Conservation (phyloP, 2,329 filamentous ascomycete species). For the Fusarium citri region DNA sequence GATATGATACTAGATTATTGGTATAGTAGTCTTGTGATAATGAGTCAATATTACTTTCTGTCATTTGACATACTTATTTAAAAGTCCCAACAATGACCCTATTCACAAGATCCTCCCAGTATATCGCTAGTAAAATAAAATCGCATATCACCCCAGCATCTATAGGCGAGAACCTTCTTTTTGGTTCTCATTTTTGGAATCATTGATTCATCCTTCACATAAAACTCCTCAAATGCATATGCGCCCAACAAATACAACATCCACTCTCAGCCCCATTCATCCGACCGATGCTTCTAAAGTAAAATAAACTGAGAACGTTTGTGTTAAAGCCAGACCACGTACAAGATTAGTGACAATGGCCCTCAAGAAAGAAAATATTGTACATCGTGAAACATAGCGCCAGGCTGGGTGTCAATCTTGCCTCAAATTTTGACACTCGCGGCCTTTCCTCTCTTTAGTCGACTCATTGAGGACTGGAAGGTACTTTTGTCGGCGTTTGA, state of each 20-base stretch:
- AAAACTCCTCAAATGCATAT: constrained; percentile 10
- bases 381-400: constrained; percentile 25
- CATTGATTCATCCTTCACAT: constrained; percentile 33
- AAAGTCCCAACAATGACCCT: not conserved
- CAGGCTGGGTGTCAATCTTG: not conserved
- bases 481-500: constrained; percentile 57
- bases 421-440: not conserved
- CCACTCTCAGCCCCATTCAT: not conserved
- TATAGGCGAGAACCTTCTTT: constrained; percentile 10
- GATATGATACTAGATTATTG: not conserved
- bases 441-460: not conserved
- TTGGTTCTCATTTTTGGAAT: constrained; percentile 17
- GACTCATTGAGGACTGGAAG: constrained; percentile 54
- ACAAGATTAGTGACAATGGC: constrained; percentile 12
- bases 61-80: not conserved
- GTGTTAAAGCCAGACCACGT: not conserved
- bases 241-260: not conserved
- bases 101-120: not conserved
- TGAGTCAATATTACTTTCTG: not conserved
- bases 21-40: not conserved
- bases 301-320: not conserved
- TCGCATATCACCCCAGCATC: not conserved
- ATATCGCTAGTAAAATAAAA: not conserved
- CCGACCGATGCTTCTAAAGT: not conserved
- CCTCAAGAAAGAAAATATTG: constrained; percentile 20